Evolutionary conservation across 2,329 filamentous ascomycete genomes (phyloP).

Genomic region (Pseudogymnoascus sp.): DNA sequence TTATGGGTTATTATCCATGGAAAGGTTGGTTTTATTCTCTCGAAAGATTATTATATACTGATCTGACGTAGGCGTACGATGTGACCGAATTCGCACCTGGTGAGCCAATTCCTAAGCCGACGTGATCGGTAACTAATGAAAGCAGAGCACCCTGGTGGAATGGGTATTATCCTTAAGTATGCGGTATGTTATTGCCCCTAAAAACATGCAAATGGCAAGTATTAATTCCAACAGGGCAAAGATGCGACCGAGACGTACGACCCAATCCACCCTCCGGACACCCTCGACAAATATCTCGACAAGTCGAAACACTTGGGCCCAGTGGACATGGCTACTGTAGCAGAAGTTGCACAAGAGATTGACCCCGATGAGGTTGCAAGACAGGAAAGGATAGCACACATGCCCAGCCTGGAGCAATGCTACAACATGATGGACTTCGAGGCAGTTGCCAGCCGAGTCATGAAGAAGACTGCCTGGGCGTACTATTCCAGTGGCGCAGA

Average conservation of each 20-base stretch:
- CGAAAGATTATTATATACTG: constrained; percentile 15
- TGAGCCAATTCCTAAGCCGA: constrained; percentile 27
- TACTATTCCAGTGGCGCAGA: constrained; percentile 95
- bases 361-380: constrained; percentile 66
- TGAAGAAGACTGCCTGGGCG: constrained; percentile 96
- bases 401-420: constrained; percentile 77
- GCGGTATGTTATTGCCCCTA: constrained; percentile 42
- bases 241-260: constrained; percentile 90
- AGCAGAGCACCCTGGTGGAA: constrained; percentile 75
- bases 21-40: constrained; percentile 19
- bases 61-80: constrained; percentile 73
- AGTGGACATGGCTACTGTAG: constrained; percentile 78
- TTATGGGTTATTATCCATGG: constrained; percentile 90
- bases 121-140: constrained; percentile 10
- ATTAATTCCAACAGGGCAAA: constrained; percentile 48
- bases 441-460: constrained; percentile 75
- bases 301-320: constrained; percentile 78
- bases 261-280: constrained; percentile 83
- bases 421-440: constrained; percentile 96
- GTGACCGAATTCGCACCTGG: constrained; percentile 81
- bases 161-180: constrained; percentile 94
- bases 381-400: constrained; percentile 62
- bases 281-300: constrained; percentile 75
- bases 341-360: constrained; percentile 53
- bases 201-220: background rate